Evolutionary conservation across 208 protist species (phyloP).

Genomic region (Sergeia podlipaevii): DNA sequence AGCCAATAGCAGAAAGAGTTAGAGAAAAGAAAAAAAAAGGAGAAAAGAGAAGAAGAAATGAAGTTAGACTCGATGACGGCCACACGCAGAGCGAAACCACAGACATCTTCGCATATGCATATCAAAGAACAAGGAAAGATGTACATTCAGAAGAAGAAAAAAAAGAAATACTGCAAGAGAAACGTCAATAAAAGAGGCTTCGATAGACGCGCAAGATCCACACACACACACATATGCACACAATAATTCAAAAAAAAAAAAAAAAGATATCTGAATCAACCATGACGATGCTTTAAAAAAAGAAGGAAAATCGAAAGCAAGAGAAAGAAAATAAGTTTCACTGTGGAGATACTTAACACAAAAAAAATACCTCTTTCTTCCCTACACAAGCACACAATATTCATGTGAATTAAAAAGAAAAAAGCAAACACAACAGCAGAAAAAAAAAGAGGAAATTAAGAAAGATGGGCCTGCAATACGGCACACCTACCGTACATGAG

Average conservation of each 20-base stretch:
- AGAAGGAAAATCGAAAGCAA: background rate
- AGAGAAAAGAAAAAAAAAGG: too few relatives aligned
- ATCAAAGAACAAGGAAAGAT: background rate
- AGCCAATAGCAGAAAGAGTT: too few relatives aligned
- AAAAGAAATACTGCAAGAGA: background rate
- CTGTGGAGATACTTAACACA: background rate
- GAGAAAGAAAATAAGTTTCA: background rate
- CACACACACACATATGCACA: background rate
- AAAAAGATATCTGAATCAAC: slow-evolving; percentile 7
- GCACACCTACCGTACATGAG: too few relatives aligned
- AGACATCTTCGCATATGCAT: slow-evolving; percentile 1
- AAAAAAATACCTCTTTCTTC: background rate
- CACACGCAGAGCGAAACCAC: background rate
- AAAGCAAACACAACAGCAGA: background rate
- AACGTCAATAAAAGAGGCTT: too few relatives aligned
- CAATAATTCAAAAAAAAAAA: slow-evolving; percentile 1
- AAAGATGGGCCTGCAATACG: too few relatives aligned
- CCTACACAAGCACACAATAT: background rate
- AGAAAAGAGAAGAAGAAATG: too few relatives aligned
- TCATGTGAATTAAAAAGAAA: slow-evolving; percentile 1
- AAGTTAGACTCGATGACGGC: background rate
- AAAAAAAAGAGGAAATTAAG: too few relatives aligned
- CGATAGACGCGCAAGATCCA: too few relatives aligned
- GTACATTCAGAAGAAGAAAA: background rate
- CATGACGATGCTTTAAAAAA: slow-evolving; percentile 3